Percentiles rank a stretch among this genome's conserved stretches.
phyloP scores from a whole-genome alignment of 208 protist genomes.

The Crithidia acanthocephali region DNA sequence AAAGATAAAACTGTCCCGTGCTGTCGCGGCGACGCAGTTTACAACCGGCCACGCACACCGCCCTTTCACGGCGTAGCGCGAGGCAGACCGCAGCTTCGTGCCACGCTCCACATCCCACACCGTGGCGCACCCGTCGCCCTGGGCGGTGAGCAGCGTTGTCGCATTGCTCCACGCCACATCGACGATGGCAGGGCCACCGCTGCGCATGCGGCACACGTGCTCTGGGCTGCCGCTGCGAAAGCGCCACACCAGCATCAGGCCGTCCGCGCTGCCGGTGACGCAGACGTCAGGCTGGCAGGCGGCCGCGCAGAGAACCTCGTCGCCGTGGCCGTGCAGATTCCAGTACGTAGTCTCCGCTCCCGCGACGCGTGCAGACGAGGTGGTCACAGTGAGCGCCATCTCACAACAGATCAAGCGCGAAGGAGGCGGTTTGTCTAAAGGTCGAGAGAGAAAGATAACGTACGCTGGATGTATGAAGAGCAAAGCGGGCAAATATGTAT shows the following conservation, averaged over 20 bases:
- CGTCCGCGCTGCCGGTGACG: conserved; percentile 61
- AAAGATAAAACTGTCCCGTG: conserved; percentile 34
- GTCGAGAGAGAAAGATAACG: not conserved
- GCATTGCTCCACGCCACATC: conserved; percentile 53
- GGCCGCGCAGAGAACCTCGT: conserved; percentile 54
- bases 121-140: conserved; percentile 64
- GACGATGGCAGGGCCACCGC: conserved; percentile 60
- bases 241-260: conserved; percentile 67
- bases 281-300: conserved; percentile 42
- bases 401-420: too few species aligned
- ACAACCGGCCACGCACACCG: conserved; percentile 76
- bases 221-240: conserved; percentile 23
- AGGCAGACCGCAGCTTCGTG: conserved; percentile 30
- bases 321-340: conserved; percentile 69
- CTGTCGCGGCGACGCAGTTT: conserved; percentile 53
- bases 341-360: conserved; percentile 30
- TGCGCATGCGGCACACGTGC: conserved; percentile 66
- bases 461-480: not conserved
- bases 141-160: conserved; percentile 54
- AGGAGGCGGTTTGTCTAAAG: not conserved
- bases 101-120: conserved; percentile 78
- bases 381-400: conserved; percentile 47
- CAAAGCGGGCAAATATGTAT: not conserved
- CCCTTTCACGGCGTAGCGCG: conserved; percentile 38
- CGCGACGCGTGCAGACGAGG: conserved; percentile 17